phyloP scores from a whole-genome alignment of 1,284 basidiomycete genomes.

The Moesziomyces antarcticus region DNA sequence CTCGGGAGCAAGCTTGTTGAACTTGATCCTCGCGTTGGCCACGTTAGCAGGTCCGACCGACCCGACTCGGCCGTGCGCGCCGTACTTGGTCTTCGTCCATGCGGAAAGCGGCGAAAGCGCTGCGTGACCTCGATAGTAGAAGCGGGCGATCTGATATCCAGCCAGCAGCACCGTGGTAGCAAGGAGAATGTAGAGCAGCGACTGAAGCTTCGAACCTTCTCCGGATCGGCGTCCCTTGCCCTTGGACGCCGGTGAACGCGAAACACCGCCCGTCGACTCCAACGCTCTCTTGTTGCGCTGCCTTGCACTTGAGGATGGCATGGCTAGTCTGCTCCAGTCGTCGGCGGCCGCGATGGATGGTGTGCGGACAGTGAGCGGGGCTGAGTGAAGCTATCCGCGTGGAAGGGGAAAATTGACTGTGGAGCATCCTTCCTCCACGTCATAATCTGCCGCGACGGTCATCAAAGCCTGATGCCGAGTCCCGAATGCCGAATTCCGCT shows the following conservation, averaged over 20 bases:
- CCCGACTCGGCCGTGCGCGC: constrained; percentile 12
- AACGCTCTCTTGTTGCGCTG: constrained; percentile 48
- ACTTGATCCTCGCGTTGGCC: constrained; percentile 15
- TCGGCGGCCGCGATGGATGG: neutral
- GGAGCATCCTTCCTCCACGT: constrained; percentile 25
- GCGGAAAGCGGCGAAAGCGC: constrained; percentile 27
- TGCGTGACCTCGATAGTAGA: constrained; percentile 34
- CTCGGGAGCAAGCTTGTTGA: constrained; percentile 42
- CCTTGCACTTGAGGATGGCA: constrained; percentile 41
- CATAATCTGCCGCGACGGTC: constrained; percentile 22
- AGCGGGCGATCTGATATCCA: constrained; percentile 33
- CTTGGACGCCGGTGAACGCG: constrained; percentile 13
- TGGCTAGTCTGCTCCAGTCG: neutral
- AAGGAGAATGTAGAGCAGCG: constrained; percentile 33
- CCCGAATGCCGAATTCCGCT: neutral
- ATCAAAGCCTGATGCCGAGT: constrained; percentile 1
- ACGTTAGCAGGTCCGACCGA: constrained; percentile 5
- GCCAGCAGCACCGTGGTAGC: constrained; percentile 32
- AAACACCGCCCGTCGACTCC: constrained; percentile 30
- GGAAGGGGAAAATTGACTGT: neutral
- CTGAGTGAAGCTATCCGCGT: neutral
- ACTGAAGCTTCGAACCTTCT: constrained; percentile 28
- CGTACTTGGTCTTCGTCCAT: constrained; percentile 43
- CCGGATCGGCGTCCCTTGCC: constrained; percentile 8
- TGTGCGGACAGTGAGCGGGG: neutral